A percentile compares a stretch with the other conserved stretches of the same genome.
Evolutionary conservation across 2,329 filamentous ascomycete genomes (phyloP).

Genomic region (Penicillium freii): DNA sequence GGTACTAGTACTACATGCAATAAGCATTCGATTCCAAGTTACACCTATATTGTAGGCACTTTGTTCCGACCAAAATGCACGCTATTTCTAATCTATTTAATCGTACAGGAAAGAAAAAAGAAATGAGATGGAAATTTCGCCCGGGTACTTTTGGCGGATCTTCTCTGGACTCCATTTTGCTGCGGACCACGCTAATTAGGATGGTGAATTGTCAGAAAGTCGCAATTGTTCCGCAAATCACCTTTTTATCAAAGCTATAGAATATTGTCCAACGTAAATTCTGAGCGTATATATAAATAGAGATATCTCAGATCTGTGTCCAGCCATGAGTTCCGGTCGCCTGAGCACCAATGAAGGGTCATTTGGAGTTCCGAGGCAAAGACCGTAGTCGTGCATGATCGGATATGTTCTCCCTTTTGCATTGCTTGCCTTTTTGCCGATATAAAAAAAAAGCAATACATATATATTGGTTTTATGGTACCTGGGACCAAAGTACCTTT

Average conservation of each 20-base stretch:
- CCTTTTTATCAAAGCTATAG: not conserved
- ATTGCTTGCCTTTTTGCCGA: conserved; percentile 1
- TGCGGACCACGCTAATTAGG: conserved; percentile 9
- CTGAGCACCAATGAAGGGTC: conserved; percentile 22
- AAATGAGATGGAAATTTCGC: not conserved
- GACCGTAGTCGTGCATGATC: conserved; percentile 17
- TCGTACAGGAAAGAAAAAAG: not conserved
- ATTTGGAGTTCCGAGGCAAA: not conserved
- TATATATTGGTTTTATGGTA: not conserved
- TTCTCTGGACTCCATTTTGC: not conserved
- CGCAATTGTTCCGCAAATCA: conserved; percentile 18
- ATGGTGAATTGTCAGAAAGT: not conserved
- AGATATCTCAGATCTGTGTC: not conserved
- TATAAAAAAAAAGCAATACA: no score
- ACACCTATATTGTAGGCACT: not conserved
- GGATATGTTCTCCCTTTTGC: conserved; percentile 17
- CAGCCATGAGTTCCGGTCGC: not conserved
- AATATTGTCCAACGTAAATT: not conserved
- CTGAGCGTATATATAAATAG: not conserved
- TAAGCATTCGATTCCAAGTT: not conserved
- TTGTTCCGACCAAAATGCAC: conserved; percentile 4
- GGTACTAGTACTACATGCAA: not conserved
- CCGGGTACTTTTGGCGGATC: conserved; percentile 4
- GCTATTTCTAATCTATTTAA: not conserved
- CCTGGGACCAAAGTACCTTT: not conserved